Evolutionary conservation across 2,329 filamentous ascomycete genomes (phyloP), one percentile per base, ranked within the genome.

Genomic region (Aspergillus flavus): DNA sequence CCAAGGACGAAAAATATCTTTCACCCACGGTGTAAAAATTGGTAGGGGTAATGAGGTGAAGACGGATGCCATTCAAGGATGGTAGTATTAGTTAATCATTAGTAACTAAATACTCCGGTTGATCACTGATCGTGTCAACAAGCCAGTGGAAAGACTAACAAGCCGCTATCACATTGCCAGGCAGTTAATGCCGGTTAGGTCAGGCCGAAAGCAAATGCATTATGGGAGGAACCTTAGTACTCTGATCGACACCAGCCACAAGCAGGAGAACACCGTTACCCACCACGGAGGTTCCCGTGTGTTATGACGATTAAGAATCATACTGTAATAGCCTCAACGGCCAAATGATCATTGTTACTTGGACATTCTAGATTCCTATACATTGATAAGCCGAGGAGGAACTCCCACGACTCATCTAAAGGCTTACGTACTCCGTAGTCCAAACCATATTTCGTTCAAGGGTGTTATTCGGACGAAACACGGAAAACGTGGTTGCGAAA

Each of bases 241-340:
- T 64, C 52, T 61, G 58, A 63, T 65, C 61, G 63, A 65, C 65
- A 65, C 65, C 61, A 52, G 63, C 63, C 63, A 67, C 65, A 34
- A 59, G 64, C 61, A 65, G 59, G 57, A 64, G 60, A 60, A 60
- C 50, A 58, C 45, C 46, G 30, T 50, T 34, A 52, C 48, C 48
- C 48, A 52, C 48, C 30, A 52, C 28, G 48, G 48, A 52, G 48
- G 11, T 52, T 52, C 16, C 48, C 48, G 26, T 52, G 11, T 52
- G 28, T 32, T 52, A 32, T 12, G 11, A 50, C 26, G 21, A 28
- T 28, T 48, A 26, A 19, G 21, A 26, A 48, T 48, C 6, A 48
- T 28, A 30, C 11, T 19, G 19, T 30, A n/a, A 50, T 50, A 30
- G 19, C 19, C 39, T 41, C 39, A 19, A 41, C 7, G 3, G 19